A percentile compares a stretch with the other conserved stretches of the same genome.
Evolutionary conservation across 106 monocot species (phyloP).

Genomic region (Platanthera zijinensis): DNA sequence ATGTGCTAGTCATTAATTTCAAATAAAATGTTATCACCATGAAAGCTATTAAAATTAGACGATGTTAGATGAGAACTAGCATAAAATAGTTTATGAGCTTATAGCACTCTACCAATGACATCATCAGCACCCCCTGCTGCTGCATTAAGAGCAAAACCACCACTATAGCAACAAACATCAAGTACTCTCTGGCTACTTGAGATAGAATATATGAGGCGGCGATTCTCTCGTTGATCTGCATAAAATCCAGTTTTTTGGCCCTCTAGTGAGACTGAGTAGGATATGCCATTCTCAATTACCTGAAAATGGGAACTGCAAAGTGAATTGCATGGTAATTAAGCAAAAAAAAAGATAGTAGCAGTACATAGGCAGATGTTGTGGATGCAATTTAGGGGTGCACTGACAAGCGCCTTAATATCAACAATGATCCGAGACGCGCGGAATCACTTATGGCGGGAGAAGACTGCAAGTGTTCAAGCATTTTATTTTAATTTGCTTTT

Average conservation of each 20-base stretch:
- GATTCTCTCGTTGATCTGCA: constrained; percentile 94
- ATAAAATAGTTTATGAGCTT: constrained; percentile 22
- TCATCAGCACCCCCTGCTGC: constrained; percentile 60
- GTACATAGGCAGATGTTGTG: no score
- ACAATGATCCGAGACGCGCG: no score
- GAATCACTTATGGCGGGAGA: no score
- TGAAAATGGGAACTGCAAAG: constrained; percentile 11
- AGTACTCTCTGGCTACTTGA: constrained; percentile 65
- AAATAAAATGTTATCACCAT: neutral
- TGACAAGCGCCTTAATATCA: no score
- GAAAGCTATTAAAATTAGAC: neutral
- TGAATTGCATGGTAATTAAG: neutral
- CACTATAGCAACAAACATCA: constrained; percentile 90
- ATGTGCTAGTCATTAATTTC: neutral
- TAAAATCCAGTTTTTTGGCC: constrained; percentile 97
- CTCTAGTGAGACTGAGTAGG: constrained; percentile 58
- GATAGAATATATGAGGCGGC: constrained; percentile 60
- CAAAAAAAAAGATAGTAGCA: neutral
- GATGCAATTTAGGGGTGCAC: no score
- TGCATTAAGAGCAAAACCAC: constrained; percentile 90
- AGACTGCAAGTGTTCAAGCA: no score
- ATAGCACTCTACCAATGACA: constrained; percentile 71
- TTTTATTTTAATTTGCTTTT: no score
- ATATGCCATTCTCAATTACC: constrained; percentile 89
- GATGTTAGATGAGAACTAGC: neutral